Conservation (phyloP, 768 basidiomycete species). For the Leccinum boreale region DNA sequence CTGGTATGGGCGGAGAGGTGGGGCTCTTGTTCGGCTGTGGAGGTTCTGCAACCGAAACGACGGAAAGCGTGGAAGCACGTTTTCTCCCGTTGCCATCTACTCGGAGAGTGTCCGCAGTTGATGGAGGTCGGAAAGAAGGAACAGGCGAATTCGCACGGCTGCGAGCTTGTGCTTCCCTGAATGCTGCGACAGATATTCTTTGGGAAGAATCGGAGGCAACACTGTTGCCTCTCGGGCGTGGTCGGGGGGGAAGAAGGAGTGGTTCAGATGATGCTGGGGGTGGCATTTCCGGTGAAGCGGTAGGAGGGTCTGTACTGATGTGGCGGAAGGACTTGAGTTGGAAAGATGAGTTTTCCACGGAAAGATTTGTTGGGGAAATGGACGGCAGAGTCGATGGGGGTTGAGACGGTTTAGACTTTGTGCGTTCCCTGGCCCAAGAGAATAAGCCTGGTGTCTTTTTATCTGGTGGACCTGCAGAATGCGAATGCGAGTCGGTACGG, state of each 20-base stretch:
- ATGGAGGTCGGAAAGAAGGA: slow-evolving; percentile 46
- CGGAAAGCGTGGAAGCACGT: slow-evolving; percentile 31
- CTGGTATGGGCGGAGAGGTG: slow-evolving; percentile 5
- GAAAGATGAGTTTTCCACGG: slow-evolving; percentile 40
- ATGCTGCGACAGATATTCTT: slow-evolving; percentile 77
- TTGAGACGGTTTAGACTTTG: slow-evolving; percentile 31
- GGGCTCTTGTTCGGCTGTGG: slow-evolving; percentile 12
- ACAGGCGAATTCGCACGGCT: slow-evolving; percentile 58
- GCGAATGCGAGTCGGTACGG: slow-evolving; percentile 5
- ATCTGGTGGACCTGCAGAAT: slow-evolving; percentile 19
- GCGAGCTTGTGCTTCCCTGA: slow-evolving; percentile 73
- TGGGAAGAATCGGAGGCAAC: slow-evolving; percentile 63
- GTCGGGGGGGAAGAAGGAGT: slow-evolving; percentile 35
- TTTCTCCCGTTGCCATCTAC: slow-evolving; percentile 22
- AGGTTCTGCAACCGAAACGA: slow-evolving; percentile 14
- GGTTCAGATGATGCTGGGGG: slow-evolving; percentile 24
- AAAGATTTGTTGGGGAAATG: slow-evolving; percentile 21
- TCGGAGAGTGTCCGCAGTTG: slow-evolving; percentile 30
- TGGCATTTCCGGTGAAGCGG: slow-evolving; percentile 15
- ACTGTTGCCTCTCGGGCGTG: slow-evolving; percentile 58
- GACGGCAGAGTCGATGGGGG: slow-evolving; percentile 36
- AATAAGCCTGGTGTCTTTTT: slow-evolving; percentile 37
- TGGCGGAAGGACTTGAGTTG: slow-evolving; percentile 76
- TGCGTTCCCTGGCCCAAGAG: slow-evolving; percentile 35
- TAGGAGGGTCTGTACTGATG: slow-evolving; percentile 46